Conservation (phyloP, 768 basidiomycete species). For the Scleroderma bovista region DNA sequence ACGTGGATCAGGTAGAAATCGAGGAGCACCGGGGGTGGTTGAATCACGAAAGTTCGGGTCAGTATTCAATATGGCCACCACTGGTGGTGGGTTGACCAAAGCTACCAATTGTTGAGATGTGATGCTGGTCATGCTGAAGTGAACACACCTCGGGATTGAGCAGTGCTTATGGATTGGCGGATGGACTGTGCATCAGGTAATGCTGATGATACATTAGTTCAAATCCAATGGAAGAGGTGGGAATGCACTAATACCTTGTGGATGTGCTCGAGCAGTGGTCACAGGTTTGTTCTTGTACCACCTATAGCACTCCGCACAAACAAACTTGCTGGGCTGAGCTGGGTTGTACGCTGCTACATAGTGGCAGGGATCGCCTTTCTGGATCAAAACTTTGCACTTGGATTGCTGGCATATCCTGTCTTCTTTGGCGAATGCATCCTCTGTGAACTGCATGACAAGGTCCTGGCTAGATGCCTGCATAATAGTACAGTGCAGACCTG, state of each 20-base stretch:
- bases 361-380: constrained; percentile 2
- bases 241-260: background rate
- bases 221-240: no score
- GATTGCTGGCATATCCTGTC: background rate
- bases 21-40: no score
- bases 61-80: background rate
- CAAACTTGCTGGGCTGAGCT: background rate
- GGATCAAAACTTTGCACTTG: background rate
- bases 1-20: no score
- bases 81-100: background rate
- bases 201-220: no score
- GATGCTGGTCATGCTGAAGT: background rate
- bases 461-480: background rate
- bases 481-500: background rate
- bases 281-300: background rate
- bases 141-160: background rate
- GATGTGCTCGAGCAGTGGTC: background rate
- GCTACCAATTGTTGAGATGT: background rate
- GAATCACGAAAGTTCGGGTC: background rate
- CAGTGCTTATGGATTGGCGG: background rate
- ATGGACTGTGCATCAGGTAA: background rate
- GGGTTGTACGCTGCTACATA: constrained; percentile 1
- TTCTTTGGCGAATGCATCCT: constrained; percentile 3
- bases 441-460: constrained; percentile 3
- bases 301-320: constrained; percentile 1